Conservation (phyloP, 179 eudicot genomes). For the Silene noctiflora region DNA sequence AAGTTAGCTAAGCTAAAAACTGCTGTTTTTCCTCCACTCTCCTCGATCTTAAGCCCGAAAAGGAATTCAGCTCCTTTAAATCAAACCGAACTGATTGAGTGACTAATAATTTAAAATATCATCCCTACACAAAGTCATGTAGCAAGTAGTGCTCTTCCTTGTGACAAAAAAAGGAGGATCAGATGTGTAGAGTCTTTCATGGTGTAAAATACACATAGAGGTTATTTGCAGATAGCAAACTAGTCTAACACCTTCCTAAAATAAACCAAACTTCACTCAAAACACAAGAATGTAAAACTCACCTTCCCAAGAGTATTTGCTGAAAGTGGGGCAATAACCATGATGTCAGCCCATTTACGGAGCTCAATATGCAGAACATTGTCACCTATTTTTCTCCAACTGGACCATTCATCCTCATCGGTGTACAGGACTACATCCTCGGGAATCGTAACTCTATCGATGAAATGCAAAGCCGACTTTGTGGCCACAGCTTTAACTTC, state of each 20-base stretch:
- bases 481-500: conserved; percentile 87
- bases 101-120: too few relatives aligned
- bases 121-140: too few relatives aligned
- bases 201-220: not conserved
- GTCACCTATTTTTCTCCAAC: conserved; percentile 86
- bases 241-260: not conserved
- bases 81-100: too few relatives aligned
- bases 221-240: not conserved
- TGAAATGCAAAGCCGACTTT: conserved; percentile 68
- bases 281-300: conserved; percentile 5
- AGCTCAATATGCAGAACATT: conserved; percentile 89
- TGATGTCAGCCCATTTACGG: conserved; percentile 91
- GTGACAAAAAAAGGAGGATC: too few relatives aligned
- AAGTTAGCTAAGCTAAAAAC: not conserved
- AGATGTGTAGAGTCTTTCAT: not conserved
- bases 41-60: not conserved
- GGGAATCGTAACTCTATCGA: conserved; percentile 63
- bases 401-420: conserved; percentile 89
- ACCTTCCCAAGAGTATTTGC: conserved; percentile 97
- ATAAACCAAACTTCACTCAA: not conserved
- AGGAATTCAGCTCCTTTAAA: too few relatives aligned
- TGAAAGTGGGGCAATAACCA: conserved; percentile 92
- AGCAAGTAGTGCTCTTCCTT: too few relatives aligned
- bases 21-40: not conserved
- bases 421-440: conserved; percentile 68